Percentiles rank a stretch among this genome's conserved stretches.
Conservation (phyloP, 1,139 yeast species). For the Kodamaea fungicola region DNA sequence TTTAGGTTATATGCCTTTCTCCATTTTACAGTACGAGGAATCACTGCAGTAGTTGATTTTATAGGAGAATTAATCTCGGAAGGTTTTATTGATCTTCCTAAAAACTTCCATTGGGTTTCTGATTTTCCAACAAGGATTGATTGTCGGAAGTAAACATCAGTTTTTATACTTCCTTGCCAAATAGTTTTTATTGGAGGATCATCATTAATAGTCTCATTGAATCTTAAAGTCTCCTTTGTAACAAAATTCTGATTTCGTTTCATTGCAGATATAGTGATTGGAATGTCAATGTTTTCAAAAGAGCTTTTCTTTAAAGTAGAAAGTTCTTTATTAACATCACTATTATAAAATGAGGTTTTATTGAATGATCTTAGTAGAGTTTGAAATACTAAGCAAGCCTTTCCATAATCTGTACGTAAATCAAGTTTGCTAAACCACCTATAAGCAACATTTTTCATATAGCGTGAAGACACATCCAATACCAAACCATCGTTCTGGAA, state of each 20-base stretch:
- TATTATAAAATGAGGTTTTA: slow-evolving; percentile 5
- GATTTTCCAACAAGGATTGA: slow-evolving; percentile 31
- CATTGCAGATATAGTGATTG: slow-evolving; percentile 27
- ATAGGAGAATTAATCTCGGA: slow-evolving; percentile 18
- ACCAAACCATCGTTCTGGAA: slow-evolving; percentile 17
- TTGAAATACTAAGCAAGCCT: slow-evolving; percentile 25
- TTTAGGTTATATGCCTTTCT: slow-evolving; percentile 20
- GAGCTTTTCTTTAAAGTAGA: slow-evolving; percentile 23
- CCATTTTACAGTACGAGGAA: slow-evolving; percentile 24
- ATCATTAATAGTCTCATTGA: slow-evolving; percentile 25
- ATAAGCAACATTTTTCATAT: slow-evolving; percentile 33
- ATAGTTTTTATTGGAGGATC: slow-evolving; percentile 16
- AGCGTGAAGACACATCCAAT: slow-evolving; percentile 34
- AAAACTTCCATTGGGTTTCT: slow-evolving; percentile 36
- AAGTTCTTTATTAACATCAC: slow-evolving; percentile 17
- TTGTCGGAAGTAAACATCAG: slow-evolving; percentile 24
- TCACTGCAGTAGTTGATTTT: slow-evolving; percentile 18
- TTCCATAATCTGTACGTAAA: slow-evolving; percentile 29
- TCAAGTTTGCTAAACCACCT: slow-evolving; percentile 31
- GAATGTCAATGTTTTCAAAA: slow-evolving; percentile 23
- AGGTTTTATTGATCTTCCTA: slow-evolving; percentile 31
- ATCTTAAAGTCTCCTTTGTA: slow-evolving; percentile 23
- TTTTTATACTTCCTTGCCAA: slow-evolving; percentile 13
- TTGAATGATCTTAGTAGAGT: slow-evolving; percentile 24
- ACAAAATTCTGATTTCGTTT: slow-evolving; percentile 31